phyloP scores from a whole-genome alignment of 2,329 filamentous ascomycete species.

The Aaosphaeria pasadenensis region DNA sequence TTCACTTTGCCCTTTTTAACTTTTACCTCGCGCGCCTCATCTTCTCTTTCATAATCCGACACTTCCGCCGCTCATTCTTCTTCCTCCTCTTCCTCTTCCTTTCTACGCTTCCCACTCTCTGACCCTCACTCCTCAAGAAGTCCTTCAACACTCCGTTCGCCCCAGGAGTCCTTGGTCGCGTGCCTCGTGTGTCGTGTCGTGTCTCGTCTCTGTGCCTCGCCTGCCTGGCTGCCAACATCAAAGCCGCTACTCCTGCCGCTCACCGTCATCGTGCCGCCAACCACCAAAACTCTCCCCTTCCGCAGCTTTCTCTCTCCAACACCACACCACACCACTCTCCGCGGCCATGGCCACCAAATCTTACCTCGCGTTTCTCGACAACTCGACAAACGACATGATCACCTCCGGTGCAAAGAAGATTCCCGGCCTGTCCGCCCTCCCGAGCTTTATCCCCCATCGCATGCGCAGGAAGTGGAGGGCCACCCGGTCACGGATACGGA shows the following conservation, averaged over 20 bases:
- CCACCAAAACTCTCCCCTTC: background rate
- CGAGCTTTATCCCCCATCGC: conserved; percentile 59
- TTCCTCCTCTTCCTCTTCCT: background rate
- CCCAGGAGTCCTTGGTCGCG: background rate
- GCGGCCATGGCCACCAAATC: conserved; percentile 29
- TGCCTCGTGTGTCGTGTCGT: background rate
- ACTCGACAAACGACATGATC: conserved; percentile 34
- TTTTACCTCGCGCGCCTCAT: background rate
- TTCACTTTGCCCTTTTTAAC: too few species aligned
- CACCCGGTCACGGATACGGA: conserved; percentile 62
- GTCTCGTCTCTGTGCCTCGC: too few species aligned
- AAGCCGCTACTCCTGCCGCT: background rate
- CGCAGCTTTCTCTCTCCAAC: background rate
- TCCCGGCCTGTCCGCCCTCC: conserved; percentile 48
- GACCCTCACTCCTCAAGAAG: background rate
- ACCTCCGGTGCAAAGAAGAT: conserved; percentile 42
- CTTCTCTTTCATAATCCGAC: background rate
- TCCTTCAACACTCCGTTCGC: background rate
- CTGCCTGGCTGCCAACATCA: too few species aligned
- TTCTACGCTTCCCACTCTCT: background rate
- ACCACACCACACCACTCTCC: background rate
- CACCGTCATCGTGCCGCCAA: background rate
- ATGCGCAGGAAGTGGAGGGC: conserved; percentile 63
- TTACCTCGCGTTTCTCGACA: conserved; percentile 34
- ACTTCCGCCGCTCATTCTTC: background rate